Conservation (phyloP, 495 filamentous ascomycete genomes). For the Aspergillus bridgeri region DNA sequence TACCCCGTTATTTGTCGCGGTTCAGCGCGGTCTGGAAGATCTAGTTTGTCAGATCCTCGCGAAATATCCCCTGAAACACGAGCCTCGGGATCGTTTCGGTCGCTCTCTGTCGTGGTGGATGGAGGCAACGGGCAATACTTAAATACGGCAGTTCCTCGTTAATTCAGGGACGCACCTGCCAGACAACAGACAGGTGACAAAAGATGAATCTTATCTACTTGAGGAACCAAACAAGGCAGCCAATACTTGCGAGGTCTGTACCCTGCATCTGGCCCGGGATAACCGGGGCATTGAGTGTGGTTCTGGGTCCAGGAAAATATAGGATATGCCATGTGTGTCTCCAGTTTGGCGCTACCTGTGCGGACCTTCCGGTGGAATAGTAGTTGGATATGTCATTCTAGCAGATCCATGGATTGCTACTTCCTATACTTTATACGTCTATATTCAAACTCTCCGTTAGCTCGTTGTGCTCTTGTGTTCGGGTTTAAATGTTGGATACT, state of each 20-base stretch:
- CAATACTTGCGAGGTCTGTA: background rate
- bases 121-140: background rate
- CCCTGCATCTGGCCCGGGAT: background rate
- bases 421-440: too few species aligned
- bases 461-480: too few species aligned
- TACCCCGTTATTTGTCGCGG: background rate
- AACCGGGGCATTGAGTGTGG: background rate
- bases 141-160: background rate
- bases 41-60: background rate
- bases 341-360: background rate
- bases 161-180: background rate
- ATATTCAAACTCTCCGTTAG: too few species aligned
- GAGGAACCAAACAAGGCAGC: background rate
- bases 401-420: too few species aligned
- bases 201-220: background rate
- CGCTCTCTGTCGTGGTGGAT: conserved; percentile 1
- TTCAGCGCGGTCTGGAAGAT: background rate
- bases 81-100: conserved; percentile 1
- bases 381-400: too few species aligned
- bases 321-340: background rate
- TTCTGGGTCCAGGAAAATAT: background rate
- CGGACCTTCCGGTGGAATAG: background rate
- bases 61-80: background rate
- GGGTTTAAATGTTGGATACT: too few species aligned
- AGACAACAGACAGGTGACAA: background rate